Evolutionary conservation across 495 filamentous ascomycete genomes (phyloP).

Genomic region (Neurospora sp.): DNA sequence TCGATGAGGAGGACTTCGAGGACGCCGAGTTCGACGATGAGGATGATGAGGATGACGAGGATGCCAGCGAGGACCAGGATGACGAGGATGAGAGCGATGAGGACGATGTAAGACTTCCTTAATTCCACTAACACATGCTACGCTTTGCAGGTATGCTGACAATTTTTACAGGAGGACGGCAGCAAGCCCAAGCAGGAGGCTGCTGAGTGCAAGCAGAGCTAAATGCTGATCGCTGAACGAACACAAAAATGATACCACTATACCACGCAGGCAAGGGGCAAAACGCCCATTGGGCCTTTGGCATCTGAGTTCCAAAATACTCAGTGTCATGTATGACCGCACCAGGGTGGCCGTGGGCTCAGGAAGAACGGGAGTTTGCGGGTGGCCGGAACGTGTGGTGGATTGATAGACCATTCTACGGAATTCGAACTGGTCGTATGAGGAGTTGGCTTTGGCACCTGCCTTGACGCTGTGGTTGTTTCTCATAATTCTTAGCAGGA

Average conservation of each 20-base stretch:
- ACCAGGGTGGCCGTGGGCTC: constrained; percentile 3
- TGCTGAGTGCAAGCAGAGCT: constrained; percentile 99
- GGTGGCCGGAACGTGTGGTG: constrained; percentile 4
- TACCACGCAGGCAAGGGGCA: neutral
- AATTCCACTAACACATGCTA: neutral
- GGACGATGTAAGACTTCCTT: constrained; percentile 55
- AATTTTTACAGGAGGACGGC: constrained; percentile 62
- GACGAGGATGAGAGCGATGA: constrained; percentile 88
- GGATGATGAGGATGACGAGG: constrained; percentile 75
- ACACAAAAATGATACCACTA: neutral
- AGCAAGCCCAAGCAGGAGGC: constrained; percentile 98
- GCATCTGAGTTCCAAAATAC: constrained; percentile 3
- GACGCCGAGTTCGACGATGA: constrained; percentile 85
- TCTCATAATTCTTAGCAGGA: constrained; percentile 4
- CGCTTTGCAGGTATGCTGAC: constrained; percentile 4
- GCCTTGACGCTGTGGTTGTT: constrained; percentile 15
- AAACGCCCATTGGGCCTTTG: constrained; percentile 1
- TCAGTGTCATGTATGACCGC: constrained; percentile 6
- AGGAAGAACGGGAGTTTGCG: constrained; percentile 2
- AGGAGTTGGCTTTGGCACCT: constrained; percentile 14
- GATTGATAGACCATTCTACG: constrained; percentile 10
- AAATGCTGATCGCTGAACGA: constrained; percentile 24
- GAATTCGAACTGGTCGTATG: constrained; percentile 11
- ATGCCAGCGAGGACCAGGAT: constrained; percentile 73
- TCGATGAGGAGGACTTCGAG: constrained; percentile 81